Percentiles rank a stretch among this genome's conserved stretches.
Evolutionary conservation across 1,139 yeast genomes (phyloP).

Genomic region (Geotrichum siamense): DNA sequence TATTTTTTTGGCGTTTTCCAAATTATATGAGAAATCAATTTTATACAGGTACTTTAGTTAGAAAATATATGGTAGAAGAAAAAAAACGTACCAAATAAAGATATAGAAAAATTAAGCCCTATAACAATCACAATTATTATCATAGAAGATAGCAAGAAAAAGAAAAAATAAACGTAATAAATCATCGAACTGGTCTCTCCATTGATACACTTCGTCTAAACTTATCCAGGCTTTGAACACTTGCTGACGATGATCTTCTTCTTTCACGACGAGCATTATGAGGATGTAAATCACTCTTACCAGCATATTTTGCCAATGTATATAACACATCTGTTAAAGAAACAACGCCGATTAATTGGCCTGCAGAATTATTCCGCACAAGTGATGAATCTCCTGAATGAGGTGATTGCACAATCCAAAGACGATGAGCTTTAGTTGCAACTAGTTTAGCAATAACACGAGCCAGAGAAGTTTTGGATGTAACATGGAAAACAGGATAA

Average conservation of each 20-base stretch:
- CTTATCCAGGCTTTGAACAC: slow-evolving; percentile 26
- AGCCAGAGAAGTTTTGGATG: slow-evolving; percentile 68
- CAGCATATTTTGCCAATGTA: slow-evolving; percentile 63
- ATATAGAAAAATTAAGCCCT: neutral
- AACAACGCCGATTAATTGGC: slow-evolving; percentile 84
- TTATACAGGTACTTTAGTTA: too few species aligned
- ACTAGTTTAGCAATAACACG: slow-evolving; percentile 90
- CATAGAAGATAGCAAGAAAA: neutral
- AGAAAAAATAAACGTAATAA: neutral
- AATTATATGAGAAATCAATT: too few species aligned
- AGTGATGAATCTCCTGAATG: slow-evolving; percentile 1
- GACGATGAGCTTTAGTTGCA: slow-evolving; percentile 87
- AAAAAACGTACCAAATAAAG: too few species aligned
- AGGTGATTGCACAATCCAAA: slow-evolving; percentile 74
- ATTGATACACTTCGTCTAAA: slow-evolving; percentile 20
- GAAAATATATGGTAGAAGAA: too few species aligned
- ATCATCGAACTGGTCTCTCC: slow-evolving; percentile 16
- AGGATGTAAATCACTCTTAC: slow-evolving; percentile 69
- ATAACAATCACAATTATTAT: neutral
- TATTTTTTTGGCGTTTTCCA: too few species aligned
- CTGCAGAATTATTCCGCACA: slow-evolving; percentile 46
- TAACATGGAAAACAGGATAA: slow-evolving; percentile 92
- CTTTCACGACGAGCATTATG: slow-evolving; percentile 80
- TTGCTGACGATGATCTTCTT: slow-evolving; percentile 47
- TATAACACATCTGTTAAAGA: slow-evolving; percentile 86